These are phyloP conservation scores for Sporothrix dimorphospora DNA, from an alignment of 2,329 filamentous ascomycete species.

Conservation along the genomic window DNA sequence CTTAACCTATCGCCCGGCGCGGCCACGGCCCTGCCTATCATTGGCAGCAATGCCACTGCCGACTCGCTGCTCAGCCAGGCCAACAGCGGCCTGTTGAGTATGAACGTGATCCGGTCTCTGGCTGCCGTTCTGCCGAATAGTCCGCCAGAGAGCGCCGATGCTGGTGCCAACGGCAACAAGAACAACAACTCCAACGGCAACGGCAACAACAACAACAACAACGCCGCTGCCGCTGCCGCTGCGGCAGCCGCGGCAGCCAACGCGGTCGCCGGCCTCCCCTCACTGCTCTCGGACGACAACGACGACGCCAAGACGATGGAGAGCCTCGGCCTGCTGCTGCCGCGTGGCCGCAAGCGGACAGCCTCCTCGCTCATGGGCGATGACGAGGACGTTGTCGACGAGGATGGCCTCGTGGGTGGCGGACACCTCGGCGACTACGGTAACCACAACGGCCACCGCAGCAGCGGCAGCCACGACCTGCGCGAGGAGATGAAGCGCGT, in stretches of 20 bases:
- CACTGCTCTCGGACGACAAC: slow-evolving; percentile 22
- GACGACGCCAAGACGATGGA: slow-evolving; percentile 29
- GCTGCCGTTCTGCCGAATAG: slow-evolving; percentile 19
- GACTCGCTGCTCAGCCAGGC: slow-evolving; percentile 8
- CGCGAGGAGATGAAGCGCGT: slow-evolving; percentile 69
- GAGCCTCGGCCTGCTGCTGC: slow-evolving; percentile 25
- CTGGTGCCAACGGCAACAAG: neutral
- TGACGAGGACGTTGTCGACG: slow-evolving; percentile 9
- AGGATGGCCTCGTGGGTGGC: slow-evolving; percentile 37
- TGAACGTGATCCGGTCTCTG: slow-evolving; percentile 27
- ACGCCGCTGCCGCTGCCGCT: slow-evolving; percentile 6
- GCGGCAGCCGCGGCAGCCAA: slow-evolving; percentile 9
- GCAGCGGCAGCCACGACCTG: slow-evolving; percentile 48
- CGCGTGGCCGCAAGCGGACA: slow-evolving; percentile 23
- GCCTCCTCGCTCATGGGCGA: slow-evolving; percentile 28
- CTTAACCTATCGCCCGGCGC: neutral
- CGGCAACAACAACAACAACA: neutral
- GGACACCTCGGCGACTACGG: slow-evolving; percentile 33
- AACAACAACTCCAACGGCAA: slow-evolving; percentile 2
- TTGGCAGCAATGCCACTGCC: slow-evolving; percentile 3
- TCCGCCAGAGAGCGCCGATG: neutral
- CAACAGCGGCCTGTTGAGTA: neutral
- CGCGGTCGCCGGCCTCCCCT: slow-evolving; percentile 21
- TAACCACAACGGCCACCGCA: slow-evolving; percentile 38
- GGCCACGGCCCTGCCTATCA: neutral